phyloP scores from a whole-genome alignment of 495 filamentous ascomycete species.

The Polyplosphaeria fusca region DNA sequence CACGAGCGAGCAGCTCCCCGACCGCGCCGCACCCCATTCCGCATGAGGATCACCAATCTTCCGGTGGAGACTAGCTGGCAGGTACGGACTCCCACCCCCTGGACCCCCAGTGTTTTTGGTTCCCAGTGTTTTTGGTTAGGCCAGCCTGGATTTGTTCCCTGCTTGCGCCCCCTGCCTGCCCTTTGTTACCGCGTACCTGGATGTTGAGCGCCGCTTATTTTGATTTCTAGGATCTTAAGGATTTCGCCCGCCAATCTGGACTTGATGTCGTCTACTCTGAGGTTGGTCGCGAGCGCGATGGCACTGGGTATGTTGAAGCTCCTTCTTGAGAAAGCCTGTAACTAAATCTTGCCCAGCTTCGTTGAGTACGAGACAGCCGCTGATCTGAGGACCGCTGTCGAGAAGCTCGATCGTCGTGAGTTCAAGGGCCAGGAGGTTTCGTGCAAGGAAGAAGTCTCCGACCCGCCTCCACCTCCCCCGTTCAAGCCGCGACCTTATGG shows the following conservation, averaged over 20 bases:
- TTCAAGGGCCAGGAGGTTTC: conserved; percentile 84
- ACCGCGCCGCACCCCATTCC: conserved; percentile 87
- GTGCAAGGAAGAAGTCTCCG: conserved; percentile 80
- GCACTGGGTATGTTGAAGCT: conserved; percentile 90
- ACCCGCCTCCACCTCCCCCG: conserved; percentile 40
- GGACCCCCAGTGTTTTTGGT: conserved; percentile 21
- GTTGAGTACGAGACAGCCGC: conserved; percentile 94
- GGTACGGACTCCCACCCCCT: conserved; percentile 63
- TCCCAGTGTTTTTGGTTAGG: conserved; percentile 37
- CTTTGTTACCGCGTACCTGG: conserved; percentile 42
- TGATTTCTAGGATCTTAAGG: conserved; percentile 90
- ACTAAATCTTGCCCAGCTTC: too few relatives aligned
- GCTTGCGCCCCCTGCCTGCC: conserved; percentile 35
- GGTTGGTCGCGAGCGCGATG: conserved; percentile 86
- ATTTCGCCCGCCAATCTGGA: conserved; percentile 95
- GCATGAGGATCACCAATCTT: conserved; percentile 97
- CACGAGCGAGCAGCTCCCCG: conserved; percentile 80
- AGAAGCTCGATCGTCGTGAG: conserved; percentile 85
- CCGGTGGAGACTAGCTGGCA: conserved; percentile 99
- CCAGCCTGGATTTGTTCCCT: conserved; percentile 26
- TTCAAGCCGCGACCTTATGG: conserved; percentile 32
- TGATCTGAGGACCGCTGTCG: conserved; percentile 84
- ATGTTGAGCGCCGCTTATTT: conserved; percentile 52
- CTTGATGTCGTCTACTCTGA: conserved; percentile 98
- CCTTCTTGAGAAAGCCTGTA: too few relatives aligned